Evolutionary conservation across 2,329 filamentous ascomycete genomes (phyloP), one percentile per base, ranked within the genome.

Genomic region (Paradendryphiella salina): DNA sequence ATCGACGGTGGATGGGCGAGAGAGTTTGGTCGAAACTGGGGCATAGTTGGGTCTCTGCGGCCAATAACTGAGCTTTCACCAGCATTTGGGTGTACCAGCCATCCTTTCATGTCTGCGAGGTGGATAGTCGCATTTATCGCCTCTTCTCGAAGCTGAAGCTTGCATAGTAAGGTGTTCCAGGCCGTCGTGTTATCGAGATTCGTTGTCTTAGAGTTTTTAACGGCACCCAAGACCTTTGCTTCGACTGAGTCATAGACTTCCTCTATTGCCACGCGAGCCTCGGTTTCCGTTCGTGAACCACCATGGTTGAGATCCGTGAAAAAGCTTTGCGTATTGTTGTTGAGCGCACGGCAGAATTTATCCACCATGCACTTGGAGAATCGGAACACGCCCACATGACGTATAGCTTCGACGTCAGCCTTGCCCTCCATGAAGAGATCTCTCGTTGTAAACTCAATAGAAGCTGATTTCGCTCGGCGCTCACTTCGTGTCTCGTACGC

Each of bases 1-100:
- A 18, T 28, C 7, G 31, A 11, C 11, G 23, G 18, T 15, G 46
- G 15, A 33, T 53, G 18, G 15, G 50, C 52, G 4, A 58, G 54
- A 26, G 71, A 76, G 57, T 86, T 82, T n/a, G 85, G 85, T 5
- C 83, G 79, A 64, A 87, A 87, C 60, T 89, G 86, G 7, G 86
- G 86, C 69, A 88, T 76, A 0, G 85, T 88, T 6, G 83, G 83
- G 60, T 89, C 86, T 6, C 76, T 59, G 34, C 50, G 39, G 5
- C 34, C 7, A 29, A 28, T 23, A 29, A 31, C 15, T 14, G 23
- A 11, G 31, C 9, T 26, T 43, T 26, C 21, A 28, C 17, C 20
- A n/a, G 28, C 2, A 8, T 9, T n/a, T 10, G 28, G 37, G 26
- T 15, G 20, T 31, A 53, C 18, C 20, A 67, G 48, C 64, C 66